Conservation (phyloP, 148 eudicot species). For the Chenopodium suecicum region DNA sequence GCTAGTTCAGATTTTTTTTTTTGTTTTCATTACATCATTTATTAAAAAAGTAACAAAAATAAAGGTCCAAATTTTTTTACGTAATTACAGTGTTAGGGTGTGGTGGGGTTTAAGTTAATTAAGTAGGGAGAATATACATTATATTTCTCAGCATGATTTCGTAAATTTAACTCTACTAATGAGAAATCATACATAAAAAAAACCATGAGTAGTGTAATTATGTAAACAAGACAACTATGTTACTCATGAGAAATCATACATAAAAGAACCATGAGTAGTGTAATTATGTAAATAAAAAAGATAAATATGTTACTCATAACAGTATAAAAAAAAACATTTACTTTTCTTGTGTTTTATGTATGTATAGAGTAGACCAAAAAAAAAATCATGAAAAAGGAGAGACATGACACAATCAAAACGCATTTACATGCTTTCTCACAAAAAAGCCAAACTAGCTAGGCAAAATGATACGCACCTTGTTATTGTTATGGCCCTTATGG, state of each 20-base stretch:
- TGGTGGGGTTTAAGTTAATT: no score
- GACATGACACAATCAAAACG: constrained; percentile 3
- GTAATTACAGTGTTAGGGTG: no score
- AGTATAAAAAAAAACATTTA: no score
- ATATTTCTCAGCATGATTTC: neutral
- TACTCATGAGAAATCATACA: neutral
- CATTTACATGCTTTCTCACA: neutral
- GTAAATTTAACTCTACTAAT: neutral
- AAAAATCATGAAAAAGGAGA: neutral
- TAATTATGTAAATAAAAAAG: neutral
- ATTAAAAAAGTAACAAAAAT: no score
- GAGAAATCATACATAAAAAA: neutral
- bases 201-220: no score
- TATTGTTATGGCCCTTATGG: neutral
- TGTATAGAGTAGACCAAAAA: neutral
- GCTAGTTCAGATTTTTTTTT: no score
- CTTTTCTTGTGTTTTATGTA: neutral
- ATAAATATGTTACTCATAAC: neutral
- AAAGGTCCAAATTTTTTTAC: no score
- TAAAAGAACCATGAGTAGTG: neutral
- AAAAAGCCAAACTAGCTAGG: neutral
- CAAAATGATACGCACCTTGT: constrained; percentile 1
- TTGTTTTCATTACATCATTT: no score
- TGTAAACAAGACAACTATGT: neutral
- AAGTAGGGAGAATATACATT: no score